Conservation (phyloP, 2,329 filamentous ascomycete species). For the Penicillium sp. region DNA sequence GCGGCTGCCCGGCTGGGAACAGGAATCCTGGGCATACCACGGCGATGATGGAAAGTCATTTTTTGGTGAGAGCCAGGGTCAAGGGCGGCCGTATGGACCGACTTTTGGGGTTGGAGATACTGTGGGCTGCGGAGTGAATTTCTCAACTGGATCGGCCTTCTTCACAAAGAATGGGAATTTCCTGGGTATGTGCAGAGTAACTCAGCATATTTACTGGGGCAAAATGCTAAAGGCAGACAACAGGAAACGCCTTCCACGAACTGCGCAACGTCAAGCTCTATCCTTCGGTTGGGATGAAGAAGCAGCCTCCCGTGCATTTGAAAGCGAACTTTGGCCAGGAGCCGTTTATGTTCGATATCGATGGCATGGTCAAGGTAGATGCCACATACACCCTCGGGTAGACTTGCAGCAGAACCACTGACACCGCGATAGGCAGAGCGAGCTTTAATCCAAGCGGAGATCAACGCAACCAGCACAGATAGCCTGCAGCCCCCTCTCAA, state of each 20-base stretch:
- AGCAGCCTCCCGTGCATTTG: constrained; percentile 58
- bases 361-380: constrained; percentile 75
- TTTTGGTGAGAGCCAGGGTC: constrained; percentile 56
- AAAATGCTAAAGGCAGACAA: constrained; percentile 12
- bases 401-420: background rate
- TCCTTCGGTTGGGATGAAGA: constrained; percentile 68
- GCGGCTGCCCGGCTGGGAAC: constrained; percentile 66
- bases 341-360: constrained; percentile 89
- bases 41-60: constrained; percentile 68
- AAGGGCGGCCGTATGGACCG: constrained; percentile 60
- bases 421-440: constrained; percentile 58
- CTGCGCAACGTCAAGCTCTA: constrained; percentile 47
- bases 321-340: constrained; percentile 65
- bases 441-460: constrained; percentile 60
- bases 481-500: constrained; percentile 63
- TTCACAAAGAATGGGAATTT: constrained; percentile 66
- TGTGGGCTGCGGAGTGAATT: constrained; percentile 67
- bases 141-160: constrained; percentile 61
- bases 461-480: constrained; percentile 61
- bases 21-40: constrained; percentile 67
- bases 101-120: constrained; percentile 62
- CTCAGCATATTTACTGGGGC: background rate
- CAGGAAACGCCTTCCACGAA: constrained; percentile 59
- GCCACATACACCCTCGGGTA: background rate
- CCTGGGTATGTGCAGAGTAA: constrained; percentile 48